These are phyloP conservation scores for Phaeosphaeriaceae sp. DNA, from an alignment of 2,329 filamentous ascomycete species.

Conservation along the genomic window DNA sequence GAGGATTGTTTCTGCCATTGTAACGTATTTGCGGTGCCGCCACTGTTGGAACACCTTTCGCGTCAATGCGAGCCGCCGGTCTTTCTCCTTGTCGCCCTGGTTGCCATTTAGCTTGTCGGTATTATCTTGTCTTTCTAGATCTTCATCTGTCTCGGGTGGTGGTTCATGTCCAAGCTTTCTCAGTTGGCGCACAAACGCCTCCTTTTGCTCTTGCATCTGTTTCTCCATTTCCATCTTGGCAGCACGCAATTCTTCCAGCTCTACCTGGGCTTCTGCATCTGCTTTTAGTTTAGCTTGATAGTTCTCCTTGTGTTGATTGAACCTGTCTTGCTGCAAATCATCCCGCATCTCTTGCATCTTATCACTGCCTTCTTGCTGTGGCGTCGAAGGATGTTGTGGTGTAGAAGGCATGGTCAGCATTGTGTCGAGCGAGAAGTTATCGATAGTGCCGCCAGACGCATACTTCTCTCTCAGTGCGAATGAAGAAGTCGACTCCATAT, in stretches of 20 bases:
- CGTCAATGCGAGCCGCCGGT: conserved; percentile 74
- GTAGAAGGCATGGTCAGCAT: conserved; percentile 93
- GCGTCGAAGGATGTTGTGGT: conserved; percentile 85
- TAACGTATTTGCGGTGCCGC: conserved; percentile 84
- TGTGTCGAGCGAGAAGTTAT: conserved; percentile 96
- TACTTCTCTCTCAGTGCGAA: conserved; percentile 93
- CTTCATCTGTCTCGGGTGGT: conserved; percentile 55
- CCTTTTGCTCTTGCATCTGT: conserved; percentile 81
- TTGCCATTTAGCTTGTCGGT: conserved; percentile 67
- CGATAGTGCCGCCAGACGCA: conserved; percentile 89
- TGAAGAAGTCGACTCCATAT: conserved; percentile 86
- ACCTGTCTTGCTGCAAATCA: conserved; percentile 75
- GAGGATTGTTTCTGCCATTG: conserved; percentile 90
- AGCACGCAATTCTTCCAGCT: conserved; percentile 78
- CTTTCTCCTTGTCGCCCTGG: conserved; percentile 63
- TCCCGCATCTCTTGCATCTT: conserved; percentile 76
- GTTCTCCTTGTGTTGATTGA: conserved; percentile 84
- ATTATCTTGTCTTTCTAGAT: conserved; percentile 50
- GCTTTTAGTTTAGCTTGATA: conserved; percentile 78
- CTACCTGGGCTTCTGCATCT: conserved; percentile 75
- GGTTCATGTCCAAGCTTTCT: conserved; percentile 66
- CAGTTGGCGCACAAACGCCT: conserved; percentile 83
- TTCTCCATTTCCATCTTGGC: conserved; percentile 89
- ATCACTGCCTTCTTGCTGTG: conserved; percentile 80
- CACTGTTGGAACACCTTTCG: conserved; percentile 73